These are phyloP conservation scores for Paramecium sexaurelia DNA, from an alignment of 73 alveolate species.

Conservation along the genomic window DNA sequence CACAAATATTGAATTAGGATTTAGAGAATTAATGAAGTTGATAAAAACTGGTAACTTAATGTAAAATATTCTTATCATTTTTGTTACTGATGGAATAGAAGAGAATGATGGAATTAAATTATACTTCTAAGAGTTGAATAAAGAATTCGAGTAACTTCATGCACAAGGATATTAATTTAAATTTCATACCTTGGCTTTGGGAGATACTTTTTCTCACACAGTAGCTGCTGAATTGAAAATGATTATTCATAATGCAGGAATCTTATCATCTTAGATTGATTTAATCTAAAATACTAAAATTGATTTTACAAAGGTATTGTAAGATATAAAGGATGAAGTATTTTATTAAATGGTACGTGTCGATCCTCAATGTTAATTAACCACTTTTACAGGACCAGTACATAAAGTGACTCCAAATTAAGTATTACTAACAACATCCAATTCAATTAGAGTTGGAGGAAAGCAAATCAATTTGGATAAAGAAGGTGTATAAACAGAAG, in stretches of 20 bases:
- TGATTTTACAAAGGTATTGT: neutral
- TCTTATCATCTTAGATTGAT: neutral
- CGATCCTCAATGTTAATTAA: neutral
- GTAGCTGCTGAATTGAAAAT: neutral
- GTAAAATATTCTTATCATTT: neutral
- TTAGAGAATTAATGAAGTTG: neutral
- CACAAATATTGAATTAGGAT: constrained; percentile 6
- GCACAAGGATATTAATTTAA: neutral
- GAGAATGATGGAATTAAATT: neutral
- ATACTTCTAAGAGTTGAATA: neutral
- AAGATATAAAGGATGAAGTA: neutral
- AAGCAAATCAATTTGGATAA: neutral
- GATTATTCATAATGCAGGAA: constrained; percentile 5
- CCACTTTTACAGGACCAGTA: neutral
- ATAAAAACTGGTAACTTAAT: neutral
- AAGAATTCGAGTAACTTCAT: neutral
- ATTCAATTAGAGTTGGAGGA: neutral
- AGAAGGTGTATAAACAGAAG: neutral
- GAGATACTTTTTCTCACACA: neutral
- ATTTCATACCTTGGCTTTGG: constrained; percentile 27
- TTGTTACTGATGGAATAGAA: constrained; percentile 46
- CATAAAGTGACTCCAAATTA: neutral
- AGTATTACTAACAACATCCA: neutral
- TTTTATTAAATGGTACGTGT: constrained; percentile 8
- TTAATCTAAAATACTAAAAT: neutral